Conservation (phyloP, 192 early-diverging fungal species). For the Coemansia sp. region DNA sequence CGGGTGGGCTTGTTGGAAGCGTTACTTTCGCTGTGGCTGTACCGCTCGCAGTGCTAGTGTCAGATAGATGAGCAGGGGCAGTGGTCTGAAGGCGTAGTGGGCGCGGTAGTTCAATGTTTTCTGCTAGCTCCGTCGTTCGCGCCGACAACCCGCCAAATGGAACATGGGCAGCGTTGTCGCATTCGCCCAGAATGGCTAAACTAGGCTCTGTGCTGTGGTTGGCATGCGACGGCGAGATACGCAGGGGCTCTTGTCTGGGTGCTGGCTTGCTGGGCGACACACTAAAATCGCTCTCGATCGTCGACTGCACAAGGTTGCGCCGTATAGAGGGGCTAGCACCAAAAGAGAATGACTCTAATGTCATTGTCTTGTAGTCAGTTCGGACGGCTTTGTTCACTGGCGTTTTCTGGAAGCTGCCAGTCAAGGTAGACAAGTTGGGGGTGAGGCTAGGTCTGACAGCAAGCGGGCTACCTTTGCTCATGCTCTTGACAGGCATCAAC, state of each 20-base stretch:
- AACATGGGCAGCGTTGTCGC: background rate
- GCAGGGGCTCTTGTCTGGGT: conserved; percentile 8
- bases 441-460: background rate
- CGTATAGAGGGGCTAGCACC: conserved; percentile 28
- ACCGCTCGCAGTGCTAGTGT: background rate
- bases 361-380: conserved; percentile 77
- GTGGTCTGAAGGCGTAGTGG: background rate
- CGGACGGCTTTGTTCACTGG: conserved; percentile 79
- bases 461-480: background rate
- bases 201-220: background rate
- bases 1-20: background rate
- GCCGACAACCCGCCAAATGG: background rate
- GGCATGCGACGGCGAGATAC: conserved; percentile 17
- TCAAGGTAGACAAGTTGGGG: background rate
- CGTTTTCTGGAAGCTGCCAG: conserved; percentile 29
- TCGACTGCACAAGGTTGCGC: conserved; percentile 31
- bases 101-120: conserved; percentile 12
- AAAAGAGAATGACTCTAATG: conserved; percentile 64
- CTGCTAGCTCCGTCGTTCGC: background rate
- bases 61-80: background rate
- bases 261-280: conserved; percentile 15
- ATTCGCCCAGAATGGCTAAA: background rate
- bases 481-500: background rate
- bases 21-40: background rate
- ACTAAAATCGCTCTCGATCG: conserved; percentile 35